Evolutionary conservation across 2,329 filamentous ascomycete species (phyloP), one percentile per base, ranked within the genome.

Genomic region (Xylaria sp.): DNA sequence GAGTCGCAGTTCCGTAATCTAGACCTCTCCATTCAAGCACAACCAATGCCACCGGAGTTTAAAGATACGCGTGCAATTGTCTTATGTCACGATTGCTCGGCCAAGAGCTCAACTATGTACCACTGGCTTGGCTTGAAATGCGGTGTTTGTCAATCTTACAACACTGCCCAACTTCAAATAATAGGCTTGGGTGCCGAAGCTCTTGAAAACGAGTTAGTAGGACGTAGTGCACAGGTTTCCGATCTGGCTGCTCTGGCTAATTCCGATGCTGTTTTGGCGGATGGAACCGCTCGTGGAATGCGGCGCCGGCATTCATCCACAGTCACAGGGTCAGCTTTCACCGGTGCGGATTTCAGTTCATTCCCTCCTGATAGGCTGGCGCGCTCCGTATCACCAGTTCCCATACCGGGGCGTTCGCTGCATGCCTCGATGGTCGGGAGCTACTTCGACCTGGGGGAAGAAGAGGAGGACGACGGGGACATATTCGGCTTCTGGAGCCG

Each of bases 111-210:
- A 25, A 93, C 96, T 25, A 87, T 88, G 34, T 99, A 97, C 77
- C 96, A 99, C 80, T 99, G 96, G 93, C 84, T 98, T 4, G 96
- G 96, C 0, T 84, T 97, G 53, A 97, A 97, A 80, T 99, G 96
- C 78, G 90, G 86, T 15, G 88, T 91, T 41, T 92, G 90, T 75
- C 82, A 85, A 48, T 91, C 89, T 3, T 92, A 91, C 75, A 92
- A 92, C 74, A 92, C 90, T 0, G 87, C 86, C 18, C 87, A 91
- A 74, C 79, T 91, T 30, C 87, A 87, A 65, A 87, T 91, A 45
- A 80, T 89, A 34, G 87, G 87, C 25, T 73, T 41, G 77, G 80
- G 65, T 43, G 68, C 75, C 34, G 73, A 74, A 41, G 53, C 63
- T 15, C 67, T 72, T 43, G 71, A 67, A 50, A 66, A 67, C 9